phyloP scores from a whole-genome alignment of 2,329 filamentous ascomycete genomes.

The Fusarium sp. region DNA sequence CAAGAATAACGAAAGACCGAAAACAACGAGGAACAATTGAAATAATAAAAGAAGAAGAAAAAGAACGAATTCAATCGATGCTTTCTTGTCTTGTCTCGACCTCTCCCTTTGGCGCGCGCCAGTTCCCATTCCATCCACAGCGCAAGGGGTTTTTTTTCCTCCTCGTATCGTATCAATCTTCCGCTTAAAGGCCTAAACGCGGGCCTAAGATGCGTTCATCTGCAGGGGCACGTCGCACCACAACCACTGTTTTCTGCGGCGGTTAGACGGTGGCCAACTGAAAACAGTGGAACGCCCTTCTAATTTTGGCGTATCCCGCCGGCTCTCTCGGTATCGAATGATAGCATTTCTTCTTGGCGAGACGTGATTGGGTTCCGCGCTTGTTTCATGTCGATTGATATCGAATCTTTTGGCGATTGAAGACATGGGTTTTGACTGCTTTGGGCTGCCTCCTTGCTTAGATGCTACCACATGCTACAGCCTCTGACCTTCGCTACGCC shows the following conservation, averaged over 20 bases:
- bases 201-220: not conserved
- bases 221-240: slow-evolving; percentile 42
- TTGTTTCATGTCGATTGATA: slow-evolving; percentile 10
- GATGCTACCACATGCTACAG: slow-evolving; percentile 29
- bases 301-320: slow-evolving; percentile 24
- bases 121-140: slow-evolving; percentile 7
- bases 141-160: not conserved
- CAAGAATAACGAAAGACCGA: slow-evolving; percentile 8
- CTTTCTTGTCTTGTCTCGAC: not conserved
- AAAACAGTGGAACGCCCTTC: slow-evolving; percentile 16
- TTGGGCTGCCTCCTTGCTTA: slow-evolving; percentile 14
- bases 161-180: slow-evolving; percentile 12
- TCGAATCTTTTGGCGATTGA: not conserved
- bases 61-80: slow-evolving; percentile 7
- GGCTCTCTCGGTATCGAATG: slow-evolving; percentile 3
- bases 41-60: slow-evolving; percentile 17
- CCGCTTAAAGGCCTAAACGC: not conserved
- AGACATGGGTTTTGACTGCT: not conserved
- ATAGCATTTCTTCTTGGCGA: slow-evolving; percentile 11
- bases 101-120: slow-evolving; percentile 29
- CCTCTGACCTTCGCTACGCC: slow-evolving; percentile 10
- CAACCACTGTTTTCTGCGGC: slow-evolving; percentile 25
- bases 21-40: not conserved
- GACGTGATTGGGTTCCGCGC: slow-evolving; percentile 14
- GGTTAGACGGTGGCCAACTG: slow-evolving; percentile 31